Percentiles rank a stretch among this genome's conserved stretches.
Conservation (phyloP, 768 basidiomycete species). For the Suillus cothurnatus region DNA sequence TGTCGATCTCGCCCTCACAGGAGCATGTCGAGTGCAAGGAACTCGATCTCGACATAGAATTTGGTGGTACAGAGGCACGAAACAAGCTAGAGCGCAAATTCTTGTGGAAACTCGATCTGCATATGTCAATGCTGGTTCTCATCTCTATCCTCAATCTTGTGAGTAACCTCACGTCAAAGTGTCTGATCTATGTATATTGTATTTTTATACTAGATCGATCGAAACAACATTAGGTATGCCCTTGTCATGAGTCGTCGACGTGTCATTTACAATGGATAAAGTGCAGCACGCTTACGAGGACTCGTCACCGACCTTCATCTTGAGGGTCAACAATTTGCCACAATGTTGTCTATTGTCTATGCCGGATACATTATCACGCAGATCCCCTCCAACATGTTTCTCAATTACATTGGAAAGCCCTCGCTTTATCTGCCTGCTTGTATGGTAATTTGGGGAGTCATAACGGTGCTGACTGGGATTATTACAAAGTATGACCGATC, state of each 20-base stretch:
- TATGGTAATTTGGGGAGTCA: slow-evolving; percentile 73
- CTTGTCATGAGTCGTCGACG: background rate
- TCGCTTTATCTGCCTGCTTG: slow-evolving; percentile 65
- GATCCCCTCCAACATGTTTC: slow-evolving; percentile 65
- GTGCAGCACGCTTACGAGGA: slow-evolving; percentile 66
- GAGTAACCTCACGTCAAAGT: background rate
- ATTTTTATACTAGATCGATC: slow-evolving; percentile 50
- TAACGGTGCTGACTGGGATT: slow-evolving; percentile 51
- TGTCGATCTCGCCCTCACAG: slow-evolving; percentile 11
- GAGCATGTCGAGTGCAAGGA: slow-evolving; percentile 5
- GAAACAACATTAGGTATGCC: slow-evolving; percentile 66
- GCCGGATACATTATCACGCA: slow-evolving; percentile 53
- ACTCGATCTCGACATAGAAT: slow-evolving; percentile 40
- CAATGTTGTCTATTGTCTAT: slow-evolving; percentile 69
- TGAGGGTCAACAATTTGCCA: slow-evolving; percentile 61
- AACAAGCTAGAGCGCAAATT: slow-evolving; percentile 52
- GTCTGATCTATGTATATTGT: background rate
- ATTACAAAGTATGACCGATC: slow-evolving; percentile 29
- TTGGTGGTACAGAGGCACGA: slow-evolving; percentile 49
- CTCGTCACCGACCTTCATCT: slow-evolving; percentile 66
- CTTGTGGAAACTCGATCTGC: slow-evolving; percentile 54
- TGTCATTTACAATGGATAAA: slow-evolving; percentile 23
- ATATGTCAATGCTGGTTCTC: slow-evolving; percentile 55
- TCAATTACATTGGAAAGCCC: slow-evolving; percentile 66
- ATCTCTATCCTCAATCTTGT: slow-evolving; percentile 43